Percentiles rank a stretch among this genome's conserved stretches.
phyloP scores from a whole-genome alignment of 2,329 filamentous ascomycete genomes.

The Macrophomina phaseolina region DNA sequence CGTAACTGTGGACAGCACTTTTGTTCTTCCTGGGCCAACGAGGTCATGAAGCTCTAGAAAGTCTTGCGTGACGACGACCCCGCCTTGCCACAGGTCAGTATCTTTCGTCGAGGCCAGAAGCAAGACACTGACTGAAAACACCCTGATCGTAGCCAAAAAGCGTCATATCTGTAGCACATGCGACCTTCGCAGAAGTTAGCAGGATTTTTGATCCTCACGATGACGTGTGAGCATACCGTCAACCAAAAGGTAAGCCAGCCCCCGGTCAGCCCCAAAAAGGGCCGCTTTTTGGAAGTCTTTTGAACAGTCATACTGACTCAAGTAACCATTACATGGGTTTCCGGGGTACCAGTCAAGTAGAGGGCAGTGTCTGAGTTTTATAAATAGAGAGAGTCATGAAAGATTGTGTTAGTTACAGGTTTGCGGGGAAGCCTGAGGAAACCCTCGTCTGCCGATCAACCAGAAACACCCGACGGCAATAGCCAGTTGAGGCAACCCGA shows the following conservation, averaged over 20 bases:
- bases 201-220: too few species aligned
- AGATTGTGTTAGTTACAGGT: too few species aligned
- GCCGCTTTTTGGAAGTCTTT: constrained; percentile 29
- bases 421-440: too few species aligned
- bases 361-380: too few species aligned
- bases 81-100: constrained; percentile 41
- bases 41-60: constrained; percentile 58
- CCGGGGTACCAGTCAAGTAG: too few species aligned
- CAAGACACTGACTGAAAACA: constrained; percentile 52
- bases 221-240: constrained; percentile 36
- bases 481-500: too few species aligned
- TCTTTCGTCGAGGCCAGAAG: not conserved
- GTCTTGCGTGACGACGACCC: constrained; percentile 60
- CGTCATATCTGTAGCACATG: constrained; percentile 57
- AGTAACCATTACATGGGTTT: too few species aligned
- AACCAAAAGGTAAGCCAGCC: constrained; percentile 64
- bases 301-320: not conserved
- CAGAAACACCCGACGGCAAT: too few species aligned
- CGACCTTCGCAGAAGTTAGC: constrained; percentile 32
- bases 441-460: too few species aligned
- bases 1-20: constrained; percentile 55
- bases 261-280: constrained; percentile 60
- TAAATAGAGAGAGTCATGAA: too few species aligned
- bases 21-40: constrained; percentile 42
- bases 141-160: constrained; percentile 57